Conservation (phyloP, 176 grass and related monocot species). For the Hordeum marinum region DNA sequence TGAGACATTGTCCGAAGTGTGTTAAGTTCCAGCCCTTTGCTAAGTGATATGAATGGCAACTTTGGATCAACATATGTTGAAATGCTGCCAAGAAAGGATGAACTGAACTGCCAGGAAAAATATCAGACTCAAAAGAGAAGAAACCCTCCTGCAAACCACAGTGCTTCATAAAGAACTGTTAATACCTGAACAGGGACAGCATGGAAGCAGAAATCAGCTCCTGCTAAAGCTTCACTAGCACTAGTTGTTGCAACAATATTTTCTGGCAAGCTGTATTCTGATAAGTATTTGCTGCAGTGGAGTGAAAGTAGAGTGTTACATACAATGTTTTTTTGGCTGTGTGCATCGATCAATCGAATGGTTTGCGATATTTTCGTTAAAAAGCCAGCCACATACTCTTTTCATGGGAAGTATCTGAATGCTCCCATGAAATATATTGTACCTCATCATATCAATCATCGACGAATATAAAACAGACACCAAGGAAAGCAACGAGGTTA, state of each 20-base stretch:
- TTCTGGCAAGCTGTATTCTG: conserved; percentile 64
- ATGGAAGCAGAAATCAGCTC: conserved; percentile 94
- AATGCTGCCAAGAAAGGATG: conserved; percentile 76
- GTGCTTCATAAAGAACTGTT: conserved; percentile 13
- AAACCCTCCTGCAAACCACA: background rate
- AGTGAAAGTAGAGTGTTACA: background rate
- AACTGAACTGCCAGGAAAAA: conserved; percentile 89
- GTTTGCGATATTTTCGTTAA: background rate
- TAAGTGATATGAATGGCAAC: conserved; percentile 93
- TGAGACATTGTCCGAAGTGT: conserved; percentile 92
- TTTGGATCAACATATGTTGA: conserved; percentile 77
- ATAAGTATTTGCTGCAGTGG: conserved; percentile 73
- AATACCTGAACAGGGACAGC: conserved; percentile 96
- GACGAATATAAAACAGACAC: background rate
- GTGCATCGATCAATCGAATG: too few species aligned
- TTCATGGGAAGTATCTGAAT: background rate
- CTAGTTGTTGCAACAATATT: conserved; percentile 84
- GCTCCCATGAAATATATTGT: background rate
- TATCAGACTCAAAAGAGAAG: background rate
- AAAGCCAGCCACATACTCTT: background rate
- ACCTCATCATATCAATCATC: background rate
- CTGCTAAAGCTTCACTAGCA: conserved; percentile 66
- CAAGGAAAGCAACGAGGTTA: background rate
- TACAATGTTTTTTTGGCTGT: background rate
- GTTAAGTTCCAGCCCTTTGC: conserved; percentile 90